These are phyloP conservation scores for Dactylellina parvicollis DNA, from an alignment of 2,329 filamentous ascomycete genomes.

Conservation along the genomic window DNA sequence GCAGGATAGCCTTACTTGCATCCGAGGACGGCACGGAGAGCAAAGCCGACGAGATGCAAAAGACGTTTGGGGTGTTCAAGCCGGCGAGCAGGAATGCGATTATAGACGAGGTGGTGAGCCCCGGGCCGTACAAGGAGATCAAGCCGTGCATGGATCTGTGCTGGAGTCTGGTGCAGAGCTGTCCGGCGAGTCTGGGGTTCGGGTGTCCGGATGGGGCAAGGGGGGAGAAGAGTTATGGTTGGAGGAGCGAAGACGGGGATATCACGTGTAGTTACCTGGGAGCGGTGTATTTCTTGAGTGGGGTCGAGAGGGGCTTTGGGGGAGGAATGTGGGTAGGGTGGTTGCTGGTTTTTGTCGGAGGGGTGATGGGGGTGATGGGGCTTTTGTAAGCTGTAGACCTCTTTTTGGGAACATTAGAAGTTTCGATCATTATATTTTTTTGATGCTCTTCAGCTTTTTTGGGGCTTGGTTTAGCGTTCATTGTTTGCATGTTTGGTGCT, in stretches of 20 bases:
- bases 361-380: constrained; percentile 5
- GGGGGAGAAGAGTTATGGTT: constrained; percentile 67
- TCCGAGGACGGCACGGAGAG: constrained; percentile 27
- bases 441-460: constrained; percentile 1
- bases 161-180: constrained; percentile 84
- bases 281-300: constrained; percentile 57
- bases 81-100: constrained; percentile 68
- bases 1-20: constrained; percentile 47
- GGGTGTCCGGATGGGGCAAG: constrained; percentile 71
- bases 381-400: background rate
- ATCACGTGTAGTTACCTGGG: constrained; percentile 63
- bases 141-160: constrained; percentile 89
- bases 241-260: constrained; percentile 58
- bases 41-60: background rate
- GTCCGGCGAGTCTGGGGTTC: constrained; percentile 80
- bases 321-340: background rate
- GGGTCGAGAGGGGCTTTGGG: background rate
- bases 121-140: constrained; percentile 93
- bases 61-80: constrained; percentile 62
- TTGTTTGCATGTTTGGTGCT: background rate
- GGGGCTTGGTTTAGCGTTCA: constrained; percentile 15
- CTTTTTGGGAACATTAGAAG: too few relatives aligned
- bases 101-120: constrained; percentile 77
- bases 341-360: constrained; percentile 7
- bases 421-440: constrained; percentile 29